Evolutionary conservation across 2,329 filamentous ascomycete genomes (phyloP), one percentile per base, ranked within the genome.

Genomic region (Pleoardoris graminearum): DNA sequence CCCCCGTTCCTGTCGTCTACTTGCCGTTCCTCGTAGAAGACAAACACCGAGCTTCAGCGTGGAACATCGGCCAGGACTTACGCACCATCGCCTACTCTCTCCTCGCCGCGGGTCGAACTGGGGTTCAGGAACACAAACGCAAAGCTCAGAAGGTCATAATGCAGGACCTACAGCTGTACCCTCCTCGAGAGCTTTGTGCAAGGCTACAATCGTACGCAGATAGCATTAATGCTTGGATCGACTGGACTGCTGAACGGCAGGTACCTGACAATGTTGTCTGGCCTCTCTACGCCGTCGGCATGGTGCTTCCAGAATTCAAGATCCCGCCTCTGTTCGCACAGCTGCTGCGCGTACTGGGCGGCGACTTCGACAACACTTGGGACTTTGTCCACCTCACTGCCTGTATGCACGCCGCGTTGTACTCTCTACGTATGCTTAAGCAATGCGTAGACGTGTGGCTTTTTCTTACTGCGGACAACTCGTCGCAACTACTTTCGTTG

Each of bases 1-100:
- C 54, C 61, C 55, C 69, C 2, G 52, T 58, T 1, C 57, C 58
- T 7, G 43, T 48, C 35, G 78, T 90, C 11, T 92, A 87, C 66
- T 77, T 91, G 0, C 85, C 87, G 0, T 77, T 86, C 19, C 69
- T 91, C 0, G 73, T 85, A 11, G 77, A 80, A 50, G 77, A 80
- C 50, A 68, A 76, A 0, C 64, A 67, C 11, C 67, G 72, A 45
- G 68, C 71, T 32, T 75, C 77, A 1, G 76, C 76, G 5, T 80
- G 77, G 76, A 66, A 64, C 22, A 54, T 72, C 10, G 75, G 75
- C 1, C 53, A 64, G 12, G 59, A 68, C 5, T 53, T 76, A 3
- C 74, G 77, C 4, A 55, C 58, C 2, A 48, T 76, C 17, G 72
- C 70, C 6, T 79, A 79, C 52, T 72, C 69, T 1, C 58, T 76